Conservation (phyloP, 208 protist genomes). For the Crithidia fasciculata region DNA sequence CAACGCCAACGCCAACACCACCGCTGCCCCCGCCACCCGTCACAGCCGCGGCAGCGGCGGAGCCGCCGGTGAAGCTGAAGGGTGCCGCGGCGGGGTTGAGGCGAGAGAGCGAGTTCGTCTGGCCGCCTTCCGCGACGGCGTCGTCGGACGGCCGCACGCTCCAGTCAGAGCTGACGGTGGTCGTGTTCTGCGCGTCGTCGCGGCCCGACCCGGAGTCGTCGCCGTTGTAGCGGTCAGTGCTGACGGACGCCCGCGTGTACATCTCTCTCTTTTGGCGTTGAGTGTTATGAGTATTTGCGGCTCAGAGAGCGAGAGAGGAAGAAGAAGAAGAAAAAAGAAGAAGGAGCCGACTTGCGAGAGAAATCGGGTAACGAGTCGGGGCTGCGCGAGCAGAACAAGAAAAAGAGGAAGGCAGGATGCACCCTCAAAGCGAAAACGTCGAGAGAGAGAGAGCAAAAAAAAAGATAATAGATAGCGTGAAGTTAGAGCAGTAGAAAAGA, state of each 20-base stretch:
- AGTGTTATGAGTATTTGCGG: neutral
- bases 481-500: neutral
- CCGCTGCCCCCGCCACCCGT: neutral
- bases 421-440: no score
- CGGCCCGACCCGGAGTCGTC: conserved; percentile 28
- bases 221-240: conserved; percentile 30
- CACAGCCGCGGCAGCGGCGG: conserved; percentile 1
- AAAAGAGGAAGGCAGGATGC: neutral
- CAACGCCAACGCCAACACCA: neutral
- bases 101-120: conserved; percentile 25
- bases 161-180: conserved; percentile 36
- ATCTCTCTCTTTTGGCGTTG: neutral
- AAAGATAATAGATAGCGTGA: neutral
- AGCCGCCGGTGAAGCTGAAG: conserved; percentile 36
- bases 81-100: conserved; percentile 37
- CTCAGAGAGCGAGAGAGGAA: conserved; percentile 12
- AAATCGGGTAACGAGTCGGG: conserved; percentile 6
- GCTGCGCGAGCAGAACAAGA: conserved; percentile 4
- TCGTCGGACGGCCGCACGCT: conserved; percentile 40
- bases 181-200: conserved; percentile 34
- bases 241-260: conserved; percentile 22
- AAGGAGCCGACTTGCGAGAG: neutral
- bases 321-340: conserved; percentile 21
- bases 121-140: conserved; percentile 6
- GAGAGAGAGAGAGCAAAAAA: neutral